Evolutionary conservation across 129 eudicot species (phyloP).

Genomic region (Tagetes erecta): DNA sequence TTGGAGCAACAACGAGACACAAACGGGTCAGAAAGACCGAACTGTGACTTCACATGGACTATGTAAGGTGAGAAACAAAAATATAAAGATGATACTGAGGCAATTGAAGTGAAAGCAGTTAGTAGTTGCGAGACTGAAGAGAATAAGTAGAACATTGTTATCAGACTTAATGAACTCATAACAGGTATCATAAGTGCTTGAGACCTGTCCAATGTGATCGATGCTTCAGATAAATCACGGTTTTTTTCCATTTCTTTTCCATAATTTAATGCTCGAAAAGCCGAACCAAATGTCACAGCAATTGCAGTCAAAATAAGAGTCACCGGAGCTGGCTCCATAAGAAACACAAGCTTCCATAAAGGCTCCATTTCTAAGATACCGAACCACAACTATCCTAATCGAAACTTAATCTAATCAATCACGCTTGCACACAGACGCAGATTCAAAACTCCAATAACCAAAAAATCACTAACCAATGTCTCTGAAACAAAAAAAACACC

Average conservation of each 20-base stretch:
- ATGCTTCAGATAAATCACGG: conserved; percentile 80
- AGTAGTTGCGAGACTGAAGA: conserved; percentile 95
- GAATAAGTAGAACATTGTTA: conserved; percentile 89
- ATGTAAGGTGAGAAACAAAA: conserved; percentile 76
- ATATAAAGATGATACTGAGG: conserved; percentile 73
- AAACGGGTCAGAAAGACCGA: conserved; percentile 72
- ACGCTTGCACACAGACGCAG: conserved; percentile 21
- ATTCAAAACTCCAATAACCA: conserved; percentile 17
- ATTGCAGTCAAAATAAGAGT: conserved; percentile 86
- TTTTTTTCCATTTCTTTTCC: conserved; percentile 96
- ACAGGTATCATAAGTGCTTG: conserved; percentile 96
- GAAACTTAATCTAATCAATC: conserved; percentile 3
- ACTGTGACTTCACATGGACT: conserved; percentile 51
- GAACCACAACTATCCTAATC: conserved; percentile 12
- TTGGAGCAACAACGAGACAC: conserved; percentile 77
- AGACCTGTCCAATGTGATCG: conserved; percentile 85
- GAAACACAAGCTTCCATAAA: conserved; percentile 74
- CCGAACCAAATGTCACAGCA: conserved; percentile 77
- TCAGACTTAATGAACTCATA: conserved; percentile 91
- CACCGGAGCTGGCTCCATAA: conserved; percentile 88
- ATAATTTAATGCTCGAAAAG: conserved; percentile 75
- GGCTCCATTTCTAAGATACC: conserved; percentile 64
- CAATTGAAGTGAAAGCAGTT: conserved; percentile 83
- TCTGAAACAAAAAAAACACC: conserved; percentile 20
- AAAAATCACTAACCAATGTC: background rate